Evolutionary conservation across 805 yeast genomes (phyloP).

Genomic region (Pichia cabralensis): DNA sequence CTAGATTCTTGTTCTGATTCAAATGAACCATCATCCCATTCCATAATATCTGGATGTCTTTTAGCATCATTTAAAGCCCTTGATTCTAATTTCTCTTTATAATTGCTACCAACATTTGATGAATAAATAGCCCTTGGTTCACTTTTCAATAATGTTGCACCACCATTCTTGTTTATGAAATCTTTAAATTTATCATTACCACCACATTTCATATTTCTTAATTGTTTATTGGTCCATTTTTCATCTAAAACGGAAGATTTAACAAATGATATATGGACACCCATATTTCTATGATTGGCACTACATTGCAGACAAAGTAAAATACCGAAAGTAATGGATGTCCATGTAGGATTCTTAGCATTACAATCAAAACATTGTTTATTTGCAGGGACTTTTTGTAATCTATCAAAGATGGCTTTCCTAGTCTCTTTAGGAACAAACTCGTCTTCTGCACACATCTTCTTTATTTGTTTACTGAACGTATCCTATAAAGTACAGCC

Average conservation of each 20-base stretch:
- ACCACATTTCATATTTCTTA: constrained; percentile 87
- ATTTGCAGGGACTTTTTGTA: constrained; percentile 62
- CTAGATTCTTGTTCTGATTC: constrained; percentile 46
- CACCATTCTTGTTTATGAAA: constrained; percentile 77
- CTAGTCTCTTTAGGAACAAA: constrained; percentile 65
- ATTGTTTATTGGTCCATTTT: constrained; percentile 85
- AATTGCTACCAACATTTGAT: constrained; percentile 67
- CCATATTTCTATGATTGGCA: constrained; percentile 89
- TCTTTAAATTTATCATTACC: constrained; percentile 86
- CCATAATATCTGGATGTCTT: constrained; percentile 64
- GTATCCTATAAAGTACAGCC: no score
- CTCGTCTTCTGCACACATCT: constrained; percentile 17
- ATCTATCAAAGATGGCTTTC: constrained; percentile 49
- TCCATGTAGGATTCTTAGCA: constrained; percentile 95
- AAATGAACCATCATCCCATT: constrained; percentile 40
- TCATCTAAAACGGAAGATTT: constrained; percentile 79
- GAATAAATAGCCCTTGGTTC: constrained; percentile 76
- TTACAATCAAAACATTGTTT: constrained; percentile 87
- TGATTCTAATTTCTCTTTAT: constrained; percentile 68
- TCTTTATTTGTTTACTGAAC: neutral
- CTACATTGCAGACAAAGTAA: constrained; percentile 90
- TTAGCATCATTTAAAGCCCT: constrained; percentile 57
- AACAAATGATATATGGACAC: constrained; percentile 93
- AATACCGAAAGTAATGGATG: constrained; percentile 93
- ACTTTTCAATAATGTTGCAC: constrained; percentile 54